Base-by-base conservation (phyloP, 2,329 filamentous ascomycete species). In the Blastomyces percursus region DNA sequence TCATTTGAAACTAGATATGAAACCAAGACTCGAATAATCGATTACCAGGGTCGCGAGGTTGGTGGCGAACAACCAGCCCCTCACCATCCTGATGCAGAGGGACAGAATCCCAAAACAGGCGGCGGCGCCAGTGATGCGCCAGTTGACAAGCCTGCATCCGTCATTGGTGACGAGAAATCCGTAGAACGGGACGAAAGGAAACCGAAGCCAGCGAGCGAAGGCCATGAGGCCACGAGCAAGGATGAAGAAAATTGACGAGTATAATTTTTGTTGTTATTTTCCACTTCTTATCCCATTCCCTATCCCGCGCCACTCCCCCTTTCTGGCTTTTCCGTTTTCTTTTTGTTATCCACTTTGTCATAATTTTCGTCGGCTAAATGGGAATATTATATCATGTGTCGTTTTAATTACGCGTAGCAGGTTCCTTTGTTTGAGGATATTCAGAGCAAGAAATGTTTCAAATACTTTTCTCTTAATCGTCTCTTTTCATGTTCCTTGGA, bases 1-100 rank as follows among this genome's bases (percentile, higher is more conserved):
- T 90, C 91, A 70, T 96, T 99, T 78, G 87, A 95, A 78, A 97
- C 94, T 14, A 88, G 88, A 68, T 96, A 96, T 73, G 93, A 97
- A 80, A 96, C 93, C n/a, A 84, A 89, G 67, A 96, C 91, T 9
- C 87, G 90, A 63, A 77, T 97, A 62, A 81, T 96, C 50, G 91
- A 96, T 74, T 84, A 84, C 60, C 75, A 85, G 52, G 94, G 92
- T 64, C 91, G 92, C 67, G 89, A 95, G 71, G 76, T 96, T n/a
- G 70, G 73, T 57, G 67, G 75, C 30, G 71, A 78, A 62, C 73
- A 72, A 44, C 68, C 75, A 27, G 82, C 79, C 60, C 82, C 80
- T 55, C 78, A 79, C 64, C 82, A 84, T 69, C 82, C 82, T 1
- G 82, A 84, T 68, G 79, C 79, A 2, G 78, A 86, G 67, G 83